Conservation (phyloP, 768 basidiomycete genomes). For the Rickenella mellea region DNA sequence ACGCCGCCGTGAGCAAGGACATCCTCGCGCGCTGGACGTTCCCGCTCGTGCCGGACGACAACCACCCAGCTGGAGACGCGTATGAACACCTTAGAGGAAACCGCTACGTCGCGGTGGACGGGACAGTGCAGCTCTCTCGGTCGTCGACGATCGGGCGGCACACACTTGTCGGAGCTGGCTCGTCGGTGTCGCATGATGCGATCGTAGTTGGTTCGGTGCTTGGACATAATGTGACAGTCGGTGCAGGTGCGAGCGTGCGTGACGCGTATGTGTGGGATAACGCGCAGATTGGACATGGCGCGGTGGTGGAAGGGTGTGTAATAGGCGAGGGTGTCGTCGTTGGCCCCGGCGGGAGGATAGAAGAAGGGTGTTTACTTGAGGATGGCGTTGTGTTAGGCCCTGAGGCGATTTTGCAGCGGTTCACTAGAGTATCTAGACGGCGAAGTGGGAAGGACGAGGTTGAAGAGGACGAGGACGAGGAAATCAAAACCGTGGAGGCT, state of each 20-base stretch:
- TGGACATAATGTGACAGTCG: slow-evolving; percentile 67
- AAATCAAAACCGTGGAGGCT: slow-evolving; percentile 58
- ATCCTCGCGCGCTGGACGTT: slow-evolving; percentile 92
- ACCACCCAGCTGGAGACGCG: slow-evolving; percentile 55
- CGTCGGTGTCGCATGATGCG: slow-evolving; percentile 57
- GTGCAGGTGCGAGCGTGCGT: slow-evolving; percentile 55
- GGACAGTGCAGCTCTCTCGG: slow-evolving; percentile 77
- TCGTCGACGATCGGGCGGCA: slow-evolving; percentile 77
- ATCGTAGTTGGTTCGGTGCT: slow-evolving; percentile 67
- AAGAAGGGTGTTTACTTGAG: slow-evolving; percentile 70
- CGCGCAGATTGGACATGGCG: slow-evolving; percentile 59
- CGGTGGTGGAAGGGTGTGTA: slow-evolving; percentile 69
- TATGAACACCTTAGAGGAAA: slow-evolving; percentile 88
- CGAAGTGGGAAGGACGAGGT: slow-evolving; percentile 20
- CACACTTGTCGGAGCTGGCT: slow-evolving; percentile 76
- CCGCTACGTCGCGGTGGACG: slow-evolving; percentile 77
- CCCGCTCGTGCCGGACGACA: slow-evolving; percentile 91
- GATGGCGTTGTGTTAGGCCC: slow-evolving; percentile 76
- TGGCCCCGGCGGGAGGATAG: slow-evolving; percentile 55
- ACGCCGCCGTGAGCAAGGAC: slow-evolving; percentile 88
- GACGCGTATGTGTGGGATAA: slow-evolving; percentile 82
- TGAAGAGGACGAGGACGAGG: slow-evolving; percentile 41
- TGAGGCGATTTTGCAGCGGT: slow-evolving; percentile 53
- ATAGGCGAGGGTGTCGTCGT: slow-evolving; percentile 72
- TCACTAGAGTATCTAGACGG: slow-evolving; percentile 60